Percentiles rank a stretch among this genome's conserved stretches.
These are phyloP conservation scores for Chlorella vulgaris DNA, from an alignment of 139 green algal species.

Conservation along the genomic window DNA sequence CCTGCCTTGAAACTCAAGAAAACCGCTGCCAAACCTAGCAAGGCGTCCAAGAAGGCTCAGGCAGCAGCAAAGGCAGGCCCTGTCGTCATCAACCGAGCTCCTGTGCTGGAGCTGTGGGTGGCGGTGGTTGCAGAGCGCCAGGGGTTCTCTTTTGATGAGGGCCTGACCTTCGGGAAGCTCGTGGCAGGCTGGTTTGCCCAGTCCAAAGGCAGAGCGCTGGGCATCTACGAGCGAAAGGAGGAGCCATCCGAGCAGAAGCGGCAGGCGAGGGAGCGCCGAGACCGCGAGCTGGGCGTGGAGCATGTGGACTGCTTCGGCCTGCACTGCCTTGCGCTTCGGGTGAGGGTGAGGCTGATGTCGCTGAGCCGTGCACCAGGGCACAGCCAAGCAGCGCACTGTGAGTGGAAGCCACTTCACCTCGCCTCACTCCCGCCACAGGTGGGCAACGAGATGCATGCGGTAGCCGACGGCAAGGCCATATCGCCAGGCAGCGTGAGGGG, in stretches of 20 bases:
- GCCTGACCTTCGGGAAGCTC: constrained; percentile 48
- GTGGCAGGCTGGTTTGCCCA: constrained; percentile 48
- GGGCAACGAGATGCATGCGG: not conserved
- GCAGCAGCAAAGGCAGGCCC: not conserved
- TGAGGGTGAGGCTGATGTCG: too few relatives aligned
- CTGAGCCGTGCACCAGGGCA: too few relatives aligned
- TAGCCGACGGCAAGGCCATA: constrained; percentile 23
- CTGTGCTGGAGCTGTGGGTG: constrained; percentile 55
- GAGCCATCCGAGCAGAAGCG: too few relatives aligned
- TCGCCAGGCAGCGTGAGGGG: constrained; percentile 27
- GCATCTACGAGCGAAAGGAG: too few relatives aligned
- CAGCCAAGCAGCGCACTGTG: not conserved
- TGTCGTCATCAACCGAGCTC: constrained; percentile 49
- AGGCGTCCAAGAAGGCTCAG: too few relatives aligned
- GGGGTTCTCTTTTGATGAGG: constrained; percentile 43
- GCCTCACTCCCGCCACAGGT: constrained; percentile 12
- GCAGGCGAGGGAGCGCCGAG: too few relatives aligned
- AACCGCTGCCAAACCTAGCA: too few relatives aligned
- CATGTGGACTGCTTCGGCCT: too few relatives aligned
- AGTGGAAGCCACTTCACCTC: not conserved
- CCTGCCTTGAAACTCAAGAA: too few relatives aligned
- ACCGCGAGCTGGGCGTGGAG: too few relatives aligned
- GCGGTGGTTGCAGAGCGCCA: constrained; percentile 46
- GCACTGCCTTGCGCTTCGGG: too few relatives aligned
- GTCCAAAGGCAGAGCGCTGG: too few relatives aligned